Conservation (phyloP, 1,284 basidiomycete genomes). For the Polyporus tsugae region DNA sequence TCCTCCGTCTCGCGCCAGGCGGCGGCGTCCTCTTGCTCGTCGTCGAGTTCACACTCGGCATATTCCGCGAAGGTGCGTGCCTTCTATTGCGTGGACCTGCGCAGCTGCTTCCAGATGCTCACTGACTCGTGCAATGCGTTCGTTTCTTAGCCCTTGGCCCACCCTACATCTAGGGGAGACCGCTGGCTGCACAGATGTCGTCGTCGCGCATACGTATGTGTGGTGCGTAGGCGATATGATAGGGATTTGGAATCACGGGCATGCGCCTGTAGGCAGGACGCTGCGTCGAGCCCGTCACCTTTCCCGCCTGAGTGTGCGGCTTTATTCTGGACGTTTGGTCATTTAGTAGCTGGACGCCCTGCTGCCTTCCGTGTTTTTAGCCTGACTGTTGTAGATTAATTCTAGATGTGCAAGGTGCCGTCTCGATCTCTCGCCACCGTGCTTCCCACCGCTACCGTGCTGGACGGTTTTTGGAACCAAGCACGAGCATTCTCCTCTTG, state of each 20-base stretch:
- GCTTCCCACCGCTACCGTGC: too few relatives aligned
- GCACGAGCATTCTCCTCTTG: too few relatives aligned
- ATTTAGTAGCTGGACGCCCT: background rate
- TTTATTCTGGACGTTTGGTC: background rate
- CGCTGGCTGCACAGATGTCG: background rate
- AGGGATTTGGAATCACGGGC: background rate
- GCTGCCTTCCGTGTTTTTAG: background rate
- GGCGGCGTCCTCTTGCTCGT: constrained; percentile 94
- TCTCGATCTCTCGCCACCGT: background rate
- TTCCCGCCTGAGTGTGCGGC: background rate
- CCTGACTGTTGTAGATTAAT: constrained; percentile 7
- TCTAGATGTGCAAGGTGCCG: background rate
- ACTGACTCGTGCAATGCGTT: background rate
- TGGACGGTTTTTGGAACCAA: too few relatives aligned
- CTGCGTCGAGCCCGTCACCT: background rate
- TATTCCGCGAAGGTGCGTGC: constrained; percentile 73
- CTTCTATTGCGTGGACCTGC: background rate
- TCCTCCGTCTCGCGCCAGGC: constrained; percentile 90
- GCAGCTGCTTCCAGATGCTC: background rate
- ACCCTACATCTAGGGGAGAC: constrained; percentile 31
- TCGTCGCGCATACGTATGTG: background rate
- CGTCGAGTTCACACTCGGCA: constrained; percentile 82
- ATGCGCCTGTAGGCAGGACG: constrained; percentile 4
- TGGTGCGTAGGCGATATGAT: background rate
- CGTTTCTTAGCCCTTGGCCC: constrained; percentile 30